These are phyloP conservation scores for Cryptococcus sp. DNA, from an alignment of 1,284 basidiomycete species.

Conservation along the genomic window DNA sequence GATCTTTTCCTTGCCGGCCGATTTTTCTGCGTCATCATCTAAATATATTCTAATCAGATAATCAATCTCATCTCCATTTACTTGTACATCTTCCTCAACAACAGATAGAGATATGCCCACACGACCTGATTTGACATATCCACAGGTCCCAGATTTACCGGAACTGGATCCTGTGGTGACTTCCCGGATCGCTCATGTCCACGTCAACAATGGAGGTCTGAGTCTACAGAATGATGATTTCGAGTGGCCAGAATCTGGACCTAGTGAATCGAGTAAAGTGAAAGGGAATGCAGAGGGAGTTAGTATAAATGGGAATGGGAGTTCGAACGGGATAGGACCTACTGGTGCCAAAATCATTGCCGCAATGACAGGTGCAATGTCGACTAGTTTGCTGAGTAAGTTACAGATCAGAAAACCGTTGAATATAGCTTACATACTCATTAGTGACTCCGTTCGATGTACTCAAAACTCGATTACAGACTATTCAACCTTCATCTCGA, in stretches of 20 bases:
- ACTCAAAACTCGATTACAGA: conserved; percentile 48
- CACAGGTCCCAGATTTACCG: conserved; percentile 16
- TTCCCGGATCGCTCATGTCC: background rate
- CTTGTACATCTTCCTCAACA: background rate
- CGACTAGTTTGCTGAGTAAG: conserved; percentile 46
- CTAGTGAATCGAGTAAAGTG: conserved; percentile 11
- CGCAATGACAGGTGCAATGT: conserved; percentile 47
- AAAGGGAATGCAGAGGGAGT: background rate
- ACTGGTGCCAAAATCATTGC: conserved; percentile 45
- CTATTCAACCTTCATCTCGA: conserved; percentile 35
- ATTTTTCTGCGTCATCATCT: no score
- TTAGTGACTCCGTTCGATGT: conserved; percentile 50
- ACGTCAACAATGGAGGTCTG: conserved; percentile 18
- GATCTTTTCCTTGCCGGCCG: no score
- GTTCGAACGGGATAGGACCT: conserved; percentile 14
- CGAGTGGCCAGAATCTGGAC: conserved; percentile 37
- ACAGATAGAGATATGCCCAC: background rate
- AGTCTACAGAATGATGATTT: conserved; percentile 21
- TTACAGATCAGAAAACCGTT: conserved; percentile 2
- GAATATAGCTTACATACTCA: conserved; percentile 1
- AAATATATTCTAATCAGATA: no score
- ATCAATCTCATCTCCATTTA: no score
- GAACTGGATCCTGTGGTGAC: background rate
- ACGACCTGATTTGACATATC: conserved; percentile 17
- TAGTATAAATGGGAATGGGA: background rate